Evolutionary conservation across 2,329 filamentous ascomycete genomes (phyloP).

Genomic region (Penicillium sclerotigenum): DNA sequence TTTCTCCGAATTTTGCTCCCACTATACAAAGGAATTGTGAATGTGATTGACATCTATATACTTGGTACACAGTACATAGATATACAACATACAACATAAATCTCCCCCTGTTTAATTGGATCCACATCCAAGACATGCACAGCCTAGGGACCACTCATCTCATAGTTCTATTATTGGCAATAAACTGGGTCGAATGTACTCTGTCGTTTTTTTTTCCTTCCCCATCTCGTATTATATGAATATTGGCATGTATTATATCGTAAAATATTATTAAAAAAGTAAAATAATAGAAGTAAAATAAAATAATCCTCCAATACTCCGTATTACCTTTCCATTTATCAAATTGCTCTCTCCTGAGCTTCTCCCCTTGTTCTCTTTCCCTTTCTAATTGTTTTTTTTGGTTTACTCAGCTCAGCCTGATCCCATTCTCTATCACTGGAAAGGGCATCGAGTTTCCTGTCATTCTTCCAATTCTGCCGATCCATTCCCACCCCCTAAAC

Average conservation of each 20-base stretch:
- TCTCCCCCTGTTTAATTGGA: conserved; percentile 9
- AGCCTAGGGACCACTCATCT: conserved; percentile 13
- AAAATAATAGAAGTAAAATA: background rate
- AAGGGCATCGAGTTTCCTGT: conserved; percentile 6
- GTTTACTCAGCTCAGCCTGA: background rate
- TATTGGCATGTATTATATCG: background rate
- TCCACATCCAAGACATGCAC: conserved; percentile 17
- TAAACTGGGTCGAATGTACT: conserved; percentile 14
- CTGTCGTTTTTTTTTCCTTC: background rate
- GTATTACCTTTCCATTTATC: background rate
- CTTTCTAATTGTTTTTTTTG: background rate
- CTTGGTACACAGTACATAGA: too few relatives aligned
- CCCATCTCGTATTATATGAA: background rate
- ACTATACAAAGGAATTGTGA: background rate
- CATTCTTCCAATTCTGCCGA: conserved; percentile 37
- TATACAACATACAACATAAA: too few relatives aligned
- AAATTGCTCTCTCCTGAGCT: background rate
- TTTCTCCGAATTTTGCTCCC: too few relatives aligned
- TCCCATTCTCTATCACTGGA: conserved; percentile 3
- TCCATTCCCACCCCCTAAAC: conserved; percentile 31
- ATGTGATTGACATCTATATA: too few relatives aligned
- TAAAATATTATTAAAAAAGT: background rate
- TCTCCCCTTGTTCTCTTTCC: background rate
- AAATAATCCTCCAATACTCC: background rate
- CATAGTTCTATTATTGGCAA: conserved; percentile 25